Percentiles rank a stretch among this genome's conserved stretches.
Evolutionary conservation across 306 rosid genomes (phyloP).

Genomic region (Quercus parvula): DNA sequence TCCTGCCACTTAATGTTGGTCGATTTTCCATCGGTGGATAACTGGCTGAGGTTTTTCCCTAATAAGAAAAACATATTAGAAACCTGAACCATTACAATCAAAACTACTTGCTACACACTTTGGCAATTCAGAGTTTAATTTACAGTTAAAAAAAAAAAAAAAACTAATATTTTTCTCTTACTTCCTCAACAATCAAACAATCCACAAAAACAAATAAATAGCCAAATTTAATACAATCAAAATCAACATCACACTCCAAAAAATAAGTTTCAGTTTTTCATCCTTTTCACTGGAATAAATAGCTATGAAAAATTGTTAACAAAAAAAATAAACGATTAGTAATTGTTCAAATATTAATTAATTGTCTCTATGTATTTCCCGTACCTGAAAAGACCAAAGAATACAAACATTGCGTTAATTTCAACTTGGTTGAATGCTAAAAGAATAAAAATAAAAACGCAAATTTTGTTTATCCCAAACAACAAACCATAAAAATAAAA

Average conservation of each 20-base stretch:
- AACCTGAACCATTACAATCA: background rate
- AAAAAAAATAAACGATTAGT: no score
- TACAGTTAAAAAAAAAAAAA: background rate
- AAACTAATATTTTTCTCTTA: background rate
- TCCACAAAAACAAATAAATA: background rate
- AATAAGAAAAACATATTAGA: slow-evolving; percentile 19
- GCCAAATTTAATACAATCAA: background rate
- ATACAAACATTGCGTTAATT: no score
- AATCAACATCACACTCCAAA: background rate
- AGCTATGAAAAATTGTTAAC: no score
- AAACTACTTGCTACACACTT: background rate
- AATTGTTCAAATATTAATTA: no score
- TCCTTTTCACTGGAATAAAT: no score
- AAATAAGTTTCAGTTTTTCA: background rate
- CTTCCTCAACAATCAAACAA: slow-evolving; percentile 12
- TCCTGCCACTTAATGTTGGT: slow-evolving; percentile 67
- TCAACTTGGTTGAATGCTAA: background rate
- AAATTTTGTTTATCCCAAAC: background rate
- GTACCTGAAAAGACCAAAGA: no score
- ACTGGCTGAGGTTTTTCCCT: slow-evolving; percentile 38
- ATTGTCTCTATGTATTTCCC: no score
- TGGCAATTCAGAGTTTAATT: no score
- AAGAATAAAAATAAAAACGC: background rate
- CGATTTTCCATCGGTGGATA: slow-evolving; percentile 54
- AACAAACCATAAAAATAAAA: background rate